A percentile compares a stretch with the other conserved stretches of the same genome.
These are phyloP conservation scores for Plasmodium relictum DNA, from an alignment of 169 alveolate species.

Conservation along the genomic window DNA sequence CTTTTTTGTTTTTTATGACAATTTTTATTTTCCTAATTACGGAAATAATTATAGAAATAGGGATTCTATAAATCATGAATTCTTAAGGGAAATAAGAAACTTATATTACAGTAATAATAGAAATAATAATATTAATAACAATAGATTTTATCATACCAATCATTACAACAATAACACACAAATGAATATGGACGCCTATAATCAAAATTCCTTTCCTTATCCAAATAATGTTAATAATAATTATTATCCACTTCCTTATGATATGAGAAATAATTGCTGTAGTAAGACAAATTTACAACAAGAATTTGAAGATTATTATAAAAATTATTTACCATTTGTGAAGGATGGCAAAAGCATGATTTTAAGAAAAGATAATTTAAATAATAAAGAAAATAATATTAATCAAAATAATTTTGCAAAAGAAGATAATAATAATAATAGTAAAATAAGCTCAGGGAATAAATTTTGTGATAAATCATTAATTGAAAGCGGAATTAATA, in stretches of 20 bases:
- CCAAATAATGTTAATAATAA: not conserved
- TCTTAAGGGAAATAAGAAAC: constrained; percentile 38
- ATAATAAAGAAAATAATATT: not conserved
- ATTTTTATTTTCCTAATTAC: constrained; percentile 46
- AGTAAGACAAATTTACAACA: constrained; percentile 51
- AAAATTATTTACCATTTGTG: constrained; percentile 33
- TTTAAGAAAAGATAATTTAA: constrained; percentile 13
- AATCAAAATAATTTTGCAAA: not conserved
- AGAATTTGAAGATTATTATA: constrained; percentile 73
- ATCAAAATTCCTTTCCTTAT: not conserved
- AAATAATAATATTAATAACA: not conserved
- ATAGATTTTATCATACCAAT: constrained; percentile 5
- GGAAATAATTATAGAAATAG: constrained; percentile 47
- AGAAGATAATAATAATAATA: constrained; percentile 24
- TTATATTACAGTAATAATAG: constrained; percentile 27
- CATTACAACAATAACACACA: not conserved
- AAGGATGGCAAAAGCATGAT: constrained; percentile 20
- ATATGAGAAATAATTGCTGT: not conserved
- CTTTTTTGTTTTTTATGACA: constrained; percentile 62
- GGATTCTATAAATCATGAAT: constrained; percentile 32
- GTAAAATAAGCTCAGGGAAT: too few species aligned
- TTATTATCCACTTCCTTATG: constrained; percentile 44
- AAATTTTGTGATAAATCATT: too few species aligned
- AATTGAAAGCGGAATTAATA: too few species aligned
- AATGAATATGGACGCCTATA: constrained; percentile 2